These are phyloP conservation scores for Ophiocordyceps unilateralis DNA, from an alignment of 2,329 filamentous ascomycete species.

Conservation along the genomic window DNA sequence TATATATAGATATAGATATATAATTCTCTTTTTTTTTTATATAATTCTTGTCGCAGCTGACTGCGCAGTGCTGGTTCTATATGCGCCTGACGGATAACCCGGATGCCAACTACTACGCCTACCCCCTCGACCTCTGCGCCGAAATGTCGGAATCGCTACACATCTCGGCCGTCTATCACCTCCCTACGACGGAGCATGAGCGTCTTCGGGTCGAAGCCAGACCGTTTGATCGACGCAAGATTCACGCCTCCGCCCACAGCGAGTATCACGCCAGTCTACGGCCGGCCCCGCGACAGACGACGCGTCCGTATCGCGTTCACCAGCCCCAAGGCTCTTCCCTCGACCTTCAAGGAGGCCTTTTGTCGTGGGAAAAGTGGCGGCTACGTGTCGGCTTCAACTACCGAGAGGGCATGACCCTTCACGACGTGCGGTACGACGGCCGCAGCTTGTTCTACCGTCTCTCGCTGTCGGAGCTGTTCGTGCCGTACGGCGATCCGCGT, in stretches of 20 bases:
- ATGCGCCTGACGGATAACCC: constrained; percentile 12
- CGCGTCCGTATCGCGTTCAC: constrained; percentile 20
- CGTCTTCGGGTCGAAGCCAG: constrained; percentile 7
- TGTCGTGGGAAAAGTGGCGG: constrained; percentile 48
- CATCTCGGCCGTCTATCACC: constrained; percentile 5
- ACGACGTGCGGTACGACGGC: constrained; percentile 50
- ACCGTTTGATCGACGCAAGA: too few relatives aligned
- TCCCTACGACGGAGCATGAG: constrained; percentile 7
- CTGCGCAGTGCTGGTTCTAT: too few relatives aligned
- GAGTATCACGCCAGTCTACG: too few relatives aligned
- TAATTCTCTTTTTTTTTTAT: too few relatives aligned
- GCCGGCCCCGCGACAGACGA: constrained; percentile 14
- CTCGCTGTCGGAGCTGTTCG: constrained; percentile 46
- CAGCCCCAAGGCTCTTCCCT: constrained; percentile 21
- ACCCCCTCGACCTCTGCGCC: constrained; percentile 30
- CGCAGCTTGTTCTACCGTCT: constrained; percentile 38
- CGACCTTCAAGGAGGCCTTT: constrained; percentile 22
- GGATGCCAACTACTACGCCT: constrained; percentile 38
- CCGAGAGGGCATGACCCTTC: constrained; percentile 50
- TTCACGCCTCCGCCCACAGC: too few relatives aligned
- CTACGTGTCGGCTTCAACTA: constrained; percentile 54
- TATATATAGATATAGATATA: too few relatives aligned
- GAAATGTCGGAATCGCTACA: constrained; percentile 15
- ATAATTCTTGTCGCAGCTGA: too few relatives aligned
- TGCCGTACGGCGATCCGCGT: constrained; percentile 45